phyloP scores from a whole-genome alignment of 805 yeast species.

The Lipomyces spencermartinsiae region DNA sequence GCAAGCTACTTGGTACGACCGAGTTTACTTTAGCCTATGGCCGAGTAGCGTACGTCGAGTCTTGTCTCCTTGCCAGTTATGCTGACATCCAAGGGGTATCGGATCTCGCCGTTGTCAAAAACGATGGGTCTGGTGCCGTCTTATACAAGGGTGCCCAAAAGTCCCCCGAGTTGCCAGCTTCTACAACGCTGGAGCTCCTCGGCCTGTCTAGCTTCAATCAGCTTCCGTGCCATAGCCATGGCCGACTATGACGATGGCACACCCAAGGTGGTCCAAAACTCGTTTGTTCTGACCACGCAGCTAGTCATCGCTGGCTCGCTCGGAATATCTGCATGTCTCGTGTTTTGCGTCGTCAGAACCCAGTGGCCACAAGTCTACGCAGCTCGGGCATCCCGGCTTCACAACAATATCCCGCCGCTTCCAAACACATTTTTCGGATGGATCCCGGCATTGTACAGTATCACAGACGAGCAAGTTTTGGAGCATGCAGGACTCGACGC shows the following conservation, averaged over 20 bases:
- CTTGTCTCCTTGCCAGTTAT: too few relatives aligned
- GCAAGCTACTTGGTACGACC: too few relatives aligned
- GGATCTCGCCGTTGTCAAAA: too few relatives aligned
- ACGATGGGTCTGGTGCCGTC: too few relatives aligned
- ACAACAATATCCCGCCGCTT: slow-evolving; percentile 64
- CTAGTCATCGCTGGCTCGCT: slow-evolving; percentile 68
- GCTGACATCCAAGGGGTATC: too few relatives aligned
- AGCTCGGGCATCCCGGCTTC: slow-evolving; percentile 65
- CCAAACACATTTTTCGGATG: slow-evolving; percentile 77
- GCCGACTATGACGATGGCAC: slow-evolving; percentile 3
- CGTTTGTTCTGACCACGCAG: slow-evolving; percentile 73
- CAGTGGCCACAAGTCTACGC: slow-evolving; percentile 84
- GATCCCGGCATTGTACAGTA: slow-evolving; percentile 69
- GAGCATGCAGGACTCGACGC: slow-evolving; percentile 96
- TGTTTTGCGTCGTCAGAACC: slow-evolving; percentile 73
- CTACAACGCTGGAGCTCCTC: neutral
- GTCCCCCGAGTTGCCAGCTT: neutral
- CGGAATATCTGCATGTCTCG: slow-evolving; percentile 70
- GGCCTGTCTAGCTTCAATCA: neutral
- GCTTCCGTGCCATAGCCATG: slow-evolving; percentile 9
- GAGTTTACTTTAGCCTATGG: too few relatives aligned
- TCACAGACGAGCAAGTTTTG: slow-evolving; percentile 76
- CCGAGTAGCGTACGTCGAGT: too few relatives aligned
- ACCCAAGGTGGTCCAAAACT: neutral
- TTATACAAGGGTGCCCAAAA: too few relatives aligned